phyloP scores from a whole-genome alignment of 2,329 filamentous ascomycete species.

The Fusarium compactum region DNA sequence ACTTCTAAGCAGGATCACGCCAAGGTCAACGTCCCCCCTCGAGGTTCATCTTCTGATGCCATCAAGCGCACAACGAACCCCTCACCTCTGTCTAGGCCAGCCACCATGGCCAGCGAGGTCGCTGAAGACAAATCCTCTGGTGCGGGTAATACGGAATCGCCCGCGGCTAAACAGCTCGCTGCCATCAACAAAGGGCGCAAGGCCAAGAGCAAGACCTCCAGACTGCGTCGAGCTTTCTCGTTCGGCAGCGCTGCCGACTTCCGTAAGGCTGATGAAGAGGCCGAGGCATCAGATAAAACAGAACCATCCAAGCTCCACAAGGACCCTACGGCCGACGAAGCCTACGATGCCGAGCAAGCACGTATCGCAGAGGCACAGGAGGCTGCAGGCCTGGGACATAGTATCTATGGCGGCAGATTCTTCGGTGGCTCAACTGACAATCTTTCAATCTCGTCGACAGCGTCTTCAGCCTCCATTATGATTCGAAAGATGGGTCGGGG shows the following conservation, averaged over 20 bases:
- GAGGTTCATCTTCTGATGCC: conserved; percentile 74
- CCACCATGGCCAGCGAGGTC: conserved; percentile 69
- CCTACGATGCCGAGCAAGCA: conserved; percentile 87
- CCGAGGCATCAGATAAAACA: conserved; percentile 51
- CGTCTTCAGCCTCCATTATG: conserved; percentile 91
- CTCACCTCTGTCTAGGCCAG: conserved; percentile 80
- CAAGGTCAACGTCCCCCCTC: conserved; percentile 70
- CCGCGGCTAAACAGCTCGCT: conserved; percentile 85
- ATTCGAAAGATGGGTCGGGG: conserved; percentile 98
- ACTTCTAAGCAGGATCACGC: conserved; percentile 64
- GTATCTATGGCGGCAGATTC: conserved; percentile 89
- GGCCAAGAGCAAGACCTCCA: conserved; percentile 85
- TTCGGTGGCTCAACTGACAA: conserved; percentile 96
- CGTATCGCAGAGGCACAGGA: conserved; percentile 94
- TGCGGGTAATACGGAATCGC: conserved; percentile 65
- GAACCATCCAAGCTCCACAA: conserved; percentile 72
- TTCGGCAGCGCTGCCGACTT: conserved; percentile 97
- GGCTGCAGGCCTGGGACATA: conserved; percentile 88
- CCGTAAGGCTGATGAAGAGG: conserved; percentile 76
- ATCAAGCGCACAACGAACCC: conserved; percentile 74
- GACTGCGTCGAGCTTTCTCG: conserved; percentile 91
- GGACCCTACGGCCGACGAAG: conserved; percentile 70
- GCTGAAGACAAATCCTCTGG: conserved; percentile 58
- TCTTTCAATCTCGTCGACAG: conserved; percentile 88
- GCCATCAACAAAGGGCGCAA: conserved; percentile 85